Base-by-base conservation (phyloP, 305 asterid species). In the Striga hermonthica region DNA sequence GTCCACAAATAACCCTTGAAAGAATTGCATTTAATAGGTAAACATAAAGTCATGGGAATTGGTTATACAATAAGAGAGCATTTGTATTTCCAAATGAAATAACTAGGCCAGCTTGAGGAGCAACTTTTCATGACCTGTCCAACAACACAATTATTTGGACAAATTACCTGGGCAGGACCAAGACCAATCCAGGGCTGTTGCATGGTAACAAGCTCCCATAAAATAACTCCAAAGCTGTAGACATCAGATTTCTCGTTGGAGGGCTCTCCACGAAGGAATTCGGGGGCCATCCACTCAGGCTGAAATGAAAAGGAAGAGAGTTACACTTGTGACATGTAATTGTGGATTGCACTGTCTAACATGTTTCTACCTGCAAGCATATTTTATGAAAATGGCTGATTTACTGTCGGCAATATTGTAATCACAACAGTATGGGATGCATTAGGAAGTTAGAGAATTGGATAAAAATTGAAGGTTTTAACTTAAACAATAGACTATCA, bases 281-380 rank as follows among this genome's bases (percentile, higher is more conserved):
- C 96, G 0, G 95, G 97, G 58, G 97, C 96, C 97, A 90, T 88
- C 97, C 97, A 90, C 78, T 90, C 97, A 0, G 97, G 97, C 97
- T 90, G 92, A 82, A 79, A 82, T 50, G 50, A 72, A 65, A 77
- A 76, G 75, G 44, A 68, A 72, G 68, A 72, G 75, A 60, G 67
- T 83, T 71, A 80, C 66, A 48, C 31, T 60, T 73, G 57, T n/a
- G n/a, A n/a, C n/a, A n/a, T n/a, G n/a, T 56, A 72, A 68, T 58
- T 52, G 74, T 66, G 56, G 74, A 75, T 60, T 22, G 67, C 68
- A 62, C 55, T 65, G 55, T 44, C 40, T 41, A 59, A 66, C 58
- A 73, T 62, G 60, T 49, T 22, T 39, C 49, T 50, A 67, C 74
- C 78, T 68, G 81, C 78, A 73, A 39, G 55, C 40, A 74, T 71